phyloP scores from a whole-genome alignment of 2,329 filamentous ascomycete genomes.

The Cordyceps cicadae region DNA sequence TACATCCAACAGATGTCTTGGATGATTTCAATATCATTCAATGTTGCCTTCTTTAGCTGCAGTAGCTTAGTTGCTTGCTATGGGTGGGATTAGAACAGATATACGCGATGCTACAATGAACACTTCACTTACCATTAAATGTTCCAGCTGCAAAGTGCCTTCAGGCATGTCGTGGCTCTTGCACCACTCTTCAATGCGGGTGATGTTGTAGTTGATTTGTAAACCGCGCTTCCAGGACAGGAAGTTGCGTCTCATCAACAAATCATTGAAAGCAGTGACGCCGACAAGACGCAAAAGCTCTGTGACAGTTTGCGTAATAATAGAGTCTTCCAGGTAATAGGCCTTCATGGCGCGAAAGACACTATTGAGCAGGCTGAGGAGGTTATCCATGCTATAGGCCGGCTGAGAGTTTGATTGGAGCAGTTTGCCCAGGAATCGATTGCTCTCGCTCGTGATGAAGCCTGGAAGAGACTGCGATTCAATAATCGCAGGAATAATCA shows the following conservation, averaged over 20 bases:
- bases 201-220: conserved; percentile 99
- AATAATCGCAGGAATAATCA: conserved; percentile 99
- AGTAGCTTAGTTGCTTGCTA: conserved; percentile 96
- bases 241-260: conserved; percentile 97
- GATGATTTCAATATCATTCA: conserved; percentile 99
- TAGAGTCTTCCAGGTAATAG: conserved; percentile 92
- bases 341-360: conserved; percentile 99
- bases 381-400: conserved; percentile 99
- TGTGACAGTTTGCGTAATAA: conserved; percentile 91
- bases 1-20: conserved; percentile 99
- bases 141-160: conserved; percentile 92
- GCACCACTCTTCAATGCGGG: conserved; percentile 98
- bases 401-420: conserved; percentile 82
- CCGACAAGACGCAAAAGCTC: conserved; percentile 89
- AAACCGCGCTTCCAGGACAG: conserved; percentile 98
- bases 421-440: conserved; percentile 94
- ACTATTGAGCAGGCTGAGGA: conserved; percentile 89
- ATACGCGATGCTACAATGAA: neutral
- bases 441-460: conserved; percentile 98
- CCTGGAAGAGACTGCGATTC: conserved; percentile 96
- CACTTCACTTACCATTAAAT: conserved; percentile 67
- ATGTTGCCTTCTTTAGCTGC: conserved; percentile 95
- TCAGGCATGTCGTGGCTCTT: conserved; percentile 99
- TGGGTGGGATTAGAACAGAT: conserved; percentile 20
- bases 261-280: conserved; percentile 95